Base-by-base conservation (phyloP, 208 protist species). In the Trypanosoma avium region DNA sequence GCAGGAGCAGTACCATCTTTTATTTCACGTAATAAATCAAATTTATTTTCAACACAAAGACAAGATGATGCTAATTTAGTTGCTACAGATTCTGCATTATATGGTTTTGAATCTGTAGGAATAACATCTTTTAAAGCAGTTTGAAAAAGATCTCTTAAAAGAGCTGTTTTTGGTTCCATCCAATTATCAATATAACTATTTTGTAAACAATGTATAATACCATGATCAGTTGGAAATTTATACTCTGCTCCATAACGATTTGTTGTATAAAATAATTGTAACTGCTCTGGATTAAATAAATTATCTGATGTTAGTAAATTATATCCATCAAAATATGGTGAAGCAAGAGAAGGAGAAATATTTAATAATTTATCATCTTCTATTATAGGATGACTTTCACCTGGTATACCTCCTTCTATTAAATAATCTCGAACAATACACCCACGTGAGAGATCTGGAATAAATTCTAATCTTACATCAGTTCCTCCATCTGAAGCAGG, bases 111-210 rank as follows among this genome's bases (percentile, higher is more conserved):
- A 21, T 38, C 66, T 13, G 46, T 49, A 4, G 38, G 48, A 17
- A 84, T 50, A 22, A 69, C 49, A 4, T 29, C 24, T 2, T 27
- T n/a, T 6, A 88, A 29, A 0, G 73, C 52, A 12, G 52, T 56
- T 12, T 61, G 7, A 53, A 88, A 83, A 3, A 60, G 57, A 7
- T 70, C 22, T 24, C 60, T 17, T 36, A 90, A 61, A 2, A 68
- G 65, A 0, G 40, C 35, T 29, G 71, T 67, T 57, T 84, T 86
- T 19, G 79, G 83, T 60, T 90, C 83, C 17, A 54, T 49, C 53
- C 63, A 77, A 71, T 86, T 84, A 61, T 90, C 74, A 4, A 90
- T 29, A 27, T 74, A 79, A 19, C 62, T 81, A 62, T 90, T 90
- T 42, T 78, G 71, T n/a, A 90, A 56, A 55, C 67, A 73, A 64